Conservation (phyloP, 2,329 filamentous ascomycete genomes). For the Grosmannia penicillata region DNA sequence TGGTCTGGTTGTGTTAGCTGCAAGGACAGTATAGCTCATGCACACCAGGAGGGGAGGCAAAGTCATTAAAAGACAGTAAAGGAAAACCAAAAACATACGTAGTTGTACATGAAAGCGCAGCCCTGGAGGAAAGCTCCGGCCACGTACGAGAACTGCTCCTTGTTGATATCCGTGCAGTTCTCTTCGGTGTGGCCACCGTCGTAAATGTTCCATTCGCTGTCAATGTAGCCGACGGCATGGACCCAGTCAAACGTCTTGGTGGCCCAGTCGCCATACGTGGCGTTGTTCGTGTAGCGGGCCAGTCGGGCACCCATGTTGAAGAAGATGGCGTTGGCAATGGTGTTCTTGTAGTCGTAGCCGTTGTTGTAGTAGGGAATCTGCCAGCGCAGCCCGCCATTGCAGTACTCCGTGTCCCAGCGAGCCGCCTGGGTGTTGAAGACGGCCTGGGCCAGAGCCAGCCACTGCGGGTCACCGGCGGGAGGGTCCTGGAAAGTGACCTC, state of each 20-base stretch:
- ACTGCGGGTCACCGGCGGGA: slow-evolving; percentile 36
- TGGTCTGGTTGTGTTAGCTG: slow-evolving; percentile 23
- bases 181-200: slow-evolving; percentile 44
- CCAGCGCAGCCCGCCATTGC: slow-evolving; percentile 60
- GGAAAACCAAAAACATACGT: slow-evolving; percentile 27
- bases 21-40: too few species aligned
- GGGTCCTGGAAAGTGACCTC: slow-evolving; percentile 50
- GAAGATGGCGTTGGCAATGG: slow-evolving; percentile 45
- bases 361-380: slow-evolving; percentile 61
- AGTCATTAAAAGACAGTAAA: too few species aligned
- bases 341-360: slow-evolving; percentile 65
- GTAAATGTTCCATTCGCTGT: slow-evolving; percentile 41
- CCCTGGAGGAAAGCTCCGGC: slow-evolving; percentile 48
- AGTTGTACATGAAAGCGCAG: slow-evolving; percentile 55
- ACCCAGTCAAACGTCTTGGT: slow-evolving; percentile 50
- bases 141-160: slow-evolving; percentile 53
- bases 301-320: slow-evolving; percentile 55
- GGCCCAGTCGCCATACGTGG: slow-evolving; percentile 49
- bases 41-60: background rate
- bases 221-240: slow-evolving; percentile 37
- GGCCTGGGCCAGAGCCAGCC: slow-evolving; percentile 52
- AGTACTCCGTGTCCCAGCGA: slow-evolving; percentile 49
- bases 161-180: slow-evolving; percentile 47
- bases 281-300: slow-evolving; percentile 53
- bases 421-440: slow-evolving; percentile 50